These are phyloP conservation scores for Globisporangium cederbergense DNA, from an alignment of 352 stramenopile species.

Conservation along the genomic window DNA sequence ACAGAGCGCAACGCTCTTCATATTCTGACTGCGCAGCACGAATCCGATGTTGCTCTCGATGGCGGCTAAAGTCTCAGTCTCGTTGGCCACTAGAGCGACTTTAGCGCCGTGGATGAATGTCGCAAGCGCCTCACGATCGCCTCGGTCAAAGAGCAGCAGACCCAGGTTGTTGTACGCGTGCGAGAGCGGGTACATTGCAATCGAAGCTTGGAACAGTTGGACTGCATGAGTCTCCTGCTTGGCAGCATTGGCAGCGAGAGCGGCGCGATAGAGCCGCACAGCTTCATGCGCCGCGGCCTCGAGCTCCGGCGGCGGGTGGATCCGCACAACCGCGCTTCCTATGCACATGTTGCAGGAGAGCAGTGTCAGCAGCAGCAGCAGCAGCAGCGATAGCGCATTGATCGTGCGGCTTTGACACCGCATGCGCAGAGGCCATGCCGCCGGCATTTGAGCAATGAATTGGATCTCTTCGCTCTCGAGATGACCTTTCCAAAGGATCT, in stretches of 20 bases:
- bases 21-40: slow-evolving; percentile 30
- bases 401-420: too few relatives aligned
- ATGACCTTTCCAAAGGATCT: slow-evolving; percentile 1
- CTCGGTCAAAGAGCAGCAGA: slow-evolving; percentile 42
- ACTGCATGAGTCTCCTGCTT: slow-evolving; percentile 21
- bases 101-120: slow-evolving; percentile 38
- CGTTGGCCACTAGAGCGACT: slow-evolving; percentile 28
- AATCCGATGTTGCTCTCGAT: slow-evolving; percentile 81
- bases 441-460: not conserved
- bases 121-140: slow-evolving; percentile 27
- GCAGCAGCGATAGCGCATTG: not conserved
- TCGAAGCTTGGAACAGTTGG: slow-evolving; percentile 41
- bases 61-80: slow-evolving; percentile 35
- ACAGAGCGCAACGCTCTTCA: slow-evolving; percentile 31
- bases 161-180: slow-evolving; percentile 80
- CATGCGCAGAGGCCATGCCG: not conserved
- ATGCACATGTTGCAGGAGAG: not conserved
- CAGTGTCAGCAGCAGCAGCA: not conserved
- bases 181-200: slow-evolving; percentile 45
- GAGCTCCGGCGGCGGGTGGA: not conserved
- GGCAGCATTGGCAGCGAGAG: slow-evolving; percentile 10
- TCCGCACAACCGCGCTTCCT: not conserved
- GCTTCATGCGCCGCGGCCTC: slow-evolving; percentile 9
- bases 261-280: slow-evolving; percentile 26
- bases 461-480: not conserved